Percentiles rank a stretch among this genome's conserved stretches.
phyloP scores from a whole-genome alignment of 2,329 filamentous ascomycete genomes.

The Alternaria ethzedia region DNA sequence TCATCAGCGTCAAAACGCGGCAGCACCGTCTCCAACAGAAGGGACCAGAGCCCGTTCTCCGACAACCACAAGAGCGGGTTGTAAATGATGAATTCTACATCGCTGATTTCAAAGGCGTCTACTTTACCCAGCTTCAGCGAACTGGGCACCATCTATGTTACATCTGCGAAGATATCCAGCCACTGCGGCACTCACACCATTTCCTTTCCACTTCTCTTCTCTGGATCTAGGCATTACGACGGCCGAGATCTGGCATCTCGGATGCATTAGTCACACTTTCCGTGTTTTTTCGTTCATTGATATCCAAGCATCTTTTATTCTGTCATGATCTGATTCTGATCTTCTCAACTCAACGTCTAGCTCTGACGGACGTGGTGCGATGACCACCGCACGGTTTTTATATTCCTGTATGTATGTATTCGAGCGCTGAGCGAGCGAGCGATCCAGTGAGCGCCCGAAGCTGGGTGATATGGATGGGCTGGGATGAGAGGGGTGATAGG shows the following conservation, averaged over 20 bases:
- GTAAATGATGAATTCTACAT: conserved; percentile 6
- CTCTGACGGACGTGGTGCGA: conserved; percentile 6
- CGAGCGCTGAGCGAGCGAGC: conserved; percentile 1
- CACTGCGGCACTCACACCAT: conserved; percentile 7
- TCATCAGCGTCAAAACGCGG: conserved; percentile 49
- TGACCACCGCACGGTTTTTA: conserved; percentile 5
- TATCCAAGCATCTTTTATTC: conserved; percentile 5
- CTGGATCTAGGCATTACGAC: background rate
- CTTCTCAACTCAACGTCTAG: conserved; percentile 2
- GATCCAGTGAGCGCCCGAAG: background rate
- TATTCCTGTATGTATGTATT: conserved; percentile 11
- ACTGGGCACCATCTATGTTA: background rate
- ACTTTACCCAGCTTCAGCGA: background rate
- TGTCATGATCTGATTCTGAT: conserved; percentile 1
- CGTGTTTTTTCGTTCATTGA: conserved; percentile 1
- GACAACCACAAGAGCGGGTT: conserved; percentile 42
- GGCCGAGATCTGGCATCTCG: conserved; percentile 14
- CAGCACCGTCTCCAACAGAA: conserved; percentile 31
- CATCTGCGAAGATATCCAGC: conserved; percentile 4
- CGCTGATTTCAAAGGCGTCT: background rate
- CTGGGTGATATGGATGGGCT: background rate
- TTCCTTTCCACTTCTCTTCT: conserved; percentile 9
- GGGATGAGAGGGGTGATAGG: background rate
- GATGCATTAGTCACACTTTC: conserved; percentile 2
- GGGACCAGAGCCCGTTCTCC: conserved; percentile 44